Evolutionary conservation across 331 rosid genomes (phyloP).

Genomic region (Rosa hybrid): DNA sequence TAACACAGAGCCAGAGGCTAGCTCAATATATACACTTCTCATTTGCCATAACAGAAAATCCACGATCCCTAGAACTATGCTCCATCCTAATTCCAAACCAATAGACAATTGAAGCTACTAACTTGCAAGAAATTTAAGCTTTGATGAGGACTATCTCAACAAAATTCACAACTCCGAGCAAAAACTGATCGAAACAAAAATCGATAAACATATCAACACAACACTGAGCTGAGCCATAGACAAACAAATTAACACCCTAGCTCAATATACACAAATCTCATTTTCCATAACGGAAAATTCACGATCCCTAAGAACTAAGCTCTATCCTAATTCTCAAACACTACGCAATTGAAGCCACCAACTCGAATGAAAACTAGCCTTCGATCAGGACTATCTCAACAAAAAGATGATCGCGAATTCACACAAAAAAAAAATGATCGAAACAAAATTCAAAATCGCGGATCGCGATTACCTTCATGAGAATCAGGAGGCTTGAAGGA

Average conservation of each 20-base stretch:
- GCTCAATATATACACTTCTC: background rate
- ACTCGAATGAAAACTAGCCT: too few species aligned
- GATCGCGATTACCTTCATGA: constrained; percentile 56
- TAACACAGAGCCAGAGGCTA: background rate
- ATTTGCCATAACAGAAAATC: background rate
- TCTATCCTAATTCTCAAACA: background rate
- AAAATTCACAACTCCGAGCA: background rate
- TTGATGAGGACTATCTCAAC: background rate
- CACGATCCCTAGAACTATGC: background rate
- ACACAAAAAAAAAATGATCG: too few species aligned
- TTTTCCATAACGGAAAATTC: background rate
- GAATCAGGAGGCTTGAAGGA: constrained; percentile 54
- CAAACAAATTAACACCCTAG: too few species aligned
- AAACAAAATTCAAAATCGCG: background rate
- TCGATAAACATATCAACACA: too few species aligned
- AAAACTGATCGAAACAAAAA: too few species aligned
- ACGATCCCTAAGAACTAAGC: background rate
- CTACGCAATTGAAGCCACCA: background rate
- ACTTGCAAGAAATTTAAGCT: too few species aligned
- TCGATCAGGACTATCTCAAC: too few species aligned
- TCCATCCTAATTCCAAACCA: background rate
- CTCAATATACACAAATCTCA: too few species aligned
- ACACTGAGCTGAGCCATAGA: too few species aligned
- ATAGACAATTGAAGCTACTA: background rate
- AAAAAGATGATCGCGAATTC: background rate